Evolutionary conservation across 441 rosid genomes (phyloP).

Genomic region (Biscutella laevigata): DNA sequence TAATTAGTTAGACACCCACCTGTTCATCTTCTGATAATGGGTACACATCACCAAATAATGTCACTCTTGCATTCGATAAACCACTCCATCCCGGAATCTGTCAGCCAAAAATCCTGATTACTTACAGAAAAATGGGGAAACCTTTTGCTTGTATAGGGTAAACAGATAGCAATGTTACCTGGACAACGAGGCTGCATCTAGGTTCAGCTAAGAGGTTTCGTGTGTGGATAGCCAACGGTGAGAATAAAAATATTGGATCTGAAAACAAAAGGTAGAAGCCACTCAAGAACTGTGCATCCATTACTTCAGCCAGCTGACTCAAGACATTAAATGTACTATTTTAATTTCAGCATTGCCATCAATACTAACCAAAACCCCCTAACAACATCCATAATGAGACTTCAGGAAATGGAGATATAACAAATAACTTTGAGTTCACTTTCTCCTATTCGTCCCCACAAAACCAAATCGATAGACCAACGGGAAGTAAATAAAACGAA

Average conservation of each 20-base stretch:
- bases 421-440: background rate
- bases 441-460: background rate
- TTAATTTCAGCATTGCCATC: background rate
- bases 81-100: constrained; percentile 98
- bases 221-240: constrained; percentile 91
- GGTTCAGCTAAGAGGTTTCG: constrained; percentile 84
- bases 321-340: constrained; percentile 1
- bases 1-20: constrained; percentile 31
- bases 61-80: constrained; percentile 95
- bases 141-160: constrained; percentile 8
- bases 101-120: constrained; percentile 22
- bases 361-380: background rate
- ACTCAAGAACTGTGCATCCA: background rate
- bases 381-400: background rate
- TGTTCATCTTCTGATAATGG: constrained; percentile 84
- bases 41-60: constrained; percentile 86
- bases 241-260: constrained; percentile 94
- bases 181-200: constrained; percentile 89
- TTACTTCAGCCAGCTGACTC: background rate
- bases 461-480: constrained; percentile 7
- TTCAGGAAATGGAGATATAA: background rate
- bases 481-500: background rate
- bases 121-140: constrained; percentile 18
- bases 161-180: constrained; percentile 37
- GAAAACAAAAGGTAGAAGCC: constrained; percentile 19